Base-by-base conservation (phyloP, 2,329 filamentous ascomycete genomes). In the Celoporthe dispersa region DNA sequence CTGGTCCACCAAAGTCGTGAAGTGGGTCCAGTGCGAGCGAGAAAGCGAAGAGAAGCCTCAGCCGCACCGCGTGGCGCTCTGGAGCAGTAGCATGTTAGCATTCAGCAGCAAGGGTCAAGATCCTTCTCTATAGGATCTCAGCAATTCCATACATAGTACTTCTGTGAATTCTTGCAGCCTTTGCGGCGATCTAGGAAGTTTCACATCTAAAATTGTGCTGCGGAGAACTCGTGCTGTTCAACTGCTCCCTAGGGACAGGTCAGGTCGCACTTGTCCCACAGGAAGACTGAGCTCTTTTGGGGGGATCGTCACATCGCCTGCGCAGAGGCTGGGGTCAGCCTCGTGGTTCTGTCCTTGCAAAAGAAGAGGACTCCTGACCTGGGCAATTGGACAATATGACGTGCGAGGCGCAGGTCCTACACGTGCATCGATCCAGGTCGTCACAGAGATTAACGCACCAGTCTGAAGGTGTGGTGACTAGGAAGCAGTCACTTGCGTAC, bases 21-120 rank as follows among this genome's bases (percentile, higher is more conserved):
- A 37, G 57, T 60, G 57, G 57, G 57, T 60, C 57, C 31, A 60
- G 22, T 60, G 57, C 57, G 57, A 60, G 33, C 19, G 19, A 37
- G 19, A 60, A 60, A 35, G 16, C 57, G 57, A 37, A 33, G 33
- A 37, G 28, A 4, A 60, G 57, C 33, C 31, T 60, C 57, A 60
- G 57, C 57, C 33, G 57, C 57, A 37, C 22, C 14, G 57, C 31
- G 1, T 33, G n/a, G 4, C 9, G 37, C 33, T n/a, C 7, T 22
- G 37, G 28, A 37, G 57, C 57, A 9, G 16, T 19, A 33, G 12
- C 6, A 39, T 39, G 2, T 60, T 33, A 37, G 31, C 31, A 8
- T n/a, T 25, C 16, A 57, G 9, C 28, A 31, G 53, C 6, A 57
- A 33, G 53, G 53, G 25, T 19, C 25, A 57, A 19, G 53, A 57